A percentile compares a stretch with the other conserved stretches of the same genome.
phyloP scores from a whole-genome alignment of 805 yeast species.

The Cyberlindnera galapagoensis region DNA sequence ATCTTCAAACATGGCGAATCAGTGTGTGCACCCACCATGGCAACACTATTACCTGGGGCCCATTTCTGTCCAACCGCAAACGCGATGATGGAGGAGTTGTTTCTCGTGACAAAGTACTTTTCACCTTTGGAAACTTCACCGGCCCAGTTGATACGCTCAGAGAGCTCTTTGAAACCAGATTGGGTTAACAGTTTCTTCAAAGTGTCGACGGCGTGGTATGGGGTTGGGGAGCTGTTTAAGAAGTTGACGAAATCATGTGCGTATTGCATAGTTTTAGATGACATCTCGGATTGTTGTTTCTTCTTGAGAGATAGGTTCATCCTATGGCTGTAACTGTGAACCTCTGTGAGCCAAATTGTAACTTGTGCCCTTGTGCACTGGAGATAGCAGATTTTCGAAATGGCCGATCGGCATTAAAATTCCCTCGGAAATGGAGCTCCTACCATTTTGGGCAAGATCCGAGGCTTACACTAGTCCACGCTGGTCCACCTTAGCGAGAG shows the following conservation, averaged over 20 bases:
- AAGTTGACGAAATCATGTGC: slow-evolving; percentile 60
- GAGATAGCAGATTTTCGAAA: too few species aligned
- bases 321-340: too few species aligned
- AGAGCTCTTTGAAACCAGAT: slow-evolving; percentile 68
- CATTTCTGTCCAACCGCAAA: slow-evolving; percentile 73
- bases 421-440: too few species aligned
- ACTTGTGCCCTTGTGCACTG: too few species aligned
- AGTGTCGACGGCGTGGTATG: slow-evolving; percentile 82
- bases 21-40: slow-evolving; percentile 94
- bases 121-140: slow-evolving; percentile 45
- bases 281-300: too few species aligned
- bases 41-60: slow-evolving; percentile 71
- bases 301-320: slow-evolving; percentile 10
- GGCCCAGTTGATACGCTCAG: slow-evolving; percentile 70
- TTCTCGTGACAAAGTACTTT: slow-evolving; percentile 83
- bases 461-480: too few species aligned
- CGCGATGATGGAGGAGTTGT: slow-evolving; percentile 83
- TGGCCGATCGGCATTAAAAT: too few species aligned
- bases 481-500: too few species aligned
- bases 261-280: slow-evolving; percentile 18
- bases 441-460: too few species aligned
- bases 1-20: slow-evolving; percentile 88
- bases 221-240: slow-evolving; percentile 84
- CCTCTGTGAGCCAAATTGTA: too few species aligned
- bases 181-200: slow-evolving; percentile 46